Evolutionary conservation across 2,329 filamentous ascomycete genomes (phyloP).

Genomic region (Diaporthe sp.): DNA sequence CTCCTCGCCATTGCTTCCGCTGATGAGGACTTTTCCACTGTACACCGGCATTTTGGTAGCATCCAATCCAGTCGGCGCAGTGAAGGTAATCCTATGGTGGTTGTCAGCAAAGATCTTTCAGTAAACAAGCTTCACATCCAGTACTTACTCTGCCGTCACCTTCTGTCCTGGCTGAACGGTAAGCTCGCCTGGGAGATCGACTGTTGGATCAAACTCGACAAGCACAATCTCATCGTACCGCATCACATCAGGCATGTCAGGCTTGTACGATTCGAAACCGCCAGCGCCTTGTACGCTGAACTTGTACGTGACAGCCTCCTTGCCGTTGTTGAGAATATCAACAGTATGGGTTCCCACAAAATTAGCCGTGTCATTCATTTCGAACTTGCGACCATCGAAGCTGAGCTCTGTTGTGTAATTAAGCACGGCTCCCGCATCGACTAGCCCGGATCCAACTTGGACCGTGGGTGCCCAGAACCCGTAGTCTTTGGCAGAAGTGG

Average conservation of each 20-base stretch:
- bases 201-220: constrained; percentile 17
- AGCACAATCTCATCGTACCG: constrained; percentile 29
- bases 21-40: constrained; percentile 50
- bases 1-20: constrained; percentile 47
- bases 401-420: constrained; percentile 54
- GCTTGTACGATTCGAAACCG: constrained; percentile 32
- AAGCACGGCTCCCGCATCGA: constrained; percentile 60
- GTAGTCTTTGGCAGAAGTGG: constrained; percentile 31
- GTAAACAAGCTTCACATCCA: constrained; percentile 37
- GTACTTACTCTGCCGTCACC: constrained; percentile 39
- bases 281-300: constrained; percentile 32
- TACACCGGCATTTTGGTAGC: constrained; percentile 50
- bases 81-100: background rate
- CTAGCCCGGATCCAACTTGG: constrained; percentile 61
- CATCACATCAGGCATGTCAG: background rate
- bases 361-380: constrained; percentile 62
- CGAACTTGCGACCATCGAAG: constrained; percentile 54
- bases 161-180: constrained; percentile 33
- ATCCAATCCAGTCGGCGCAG: constrained; percentile 26
- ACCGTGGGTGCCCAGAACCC: constrained; percentile 51
- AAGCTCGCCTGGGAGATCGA: constrained; percentile 16
- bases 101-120: background rate
- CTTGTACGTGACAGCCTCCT: constrained; percentile 32
- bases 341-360: constrained; percentile 47
- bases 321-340: constrained; percentile 32